phyloP scores from a whole-genome alignment of 2,329 filamentous ascomycete genomes.

The Metarhizium humberi region DNA sequence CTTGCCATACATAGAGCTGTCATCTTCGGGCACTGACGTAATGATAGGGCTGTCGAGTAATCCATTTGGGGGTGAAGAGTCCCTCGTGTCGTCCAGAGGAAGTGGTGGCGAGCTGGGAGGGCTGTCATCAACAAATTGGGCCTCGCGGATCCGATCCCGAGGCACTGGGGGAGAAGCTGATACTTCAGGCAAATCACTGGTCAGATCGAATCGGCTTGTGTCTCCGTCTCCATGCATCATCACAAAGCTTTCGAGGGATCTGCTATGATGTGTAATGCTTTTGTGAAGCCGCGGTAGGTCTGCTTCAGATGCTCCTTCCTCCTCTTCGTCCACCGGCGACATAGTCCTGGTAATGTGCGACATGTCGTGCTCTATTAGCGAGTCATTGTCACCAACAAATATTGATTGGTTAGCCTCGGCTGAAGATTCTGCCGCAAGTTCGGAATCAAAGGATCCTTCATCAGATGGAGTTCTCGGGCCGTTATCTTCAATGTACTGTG shows the following conservation, averaged over 20 bases:
- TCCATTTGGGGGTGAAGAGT: constrained; percentile 22
- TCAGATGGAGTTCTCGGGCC: not conserved
- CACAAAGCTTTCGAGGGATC: constrained; percentile 27
- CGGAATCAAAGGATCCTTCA: not conserved
- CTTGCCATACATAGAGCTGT: constrained; percentile 26
- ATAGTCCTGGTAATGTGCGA: constrained; percentile 9
- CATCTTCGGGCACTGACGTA: constrained; percentile 29
- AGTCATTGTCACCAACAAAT: not conserved
- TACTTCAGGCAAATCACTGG: constrained; percentile 33
- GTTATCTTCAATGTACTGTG: not conserved
- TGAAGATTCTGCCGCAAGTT: constrained; percentile 1
- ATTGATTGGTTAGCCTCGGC: not conserved
- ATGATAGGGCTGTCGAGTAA: constrained; percentile 37
- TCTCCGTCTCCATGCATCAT: constrained; percentile 26
- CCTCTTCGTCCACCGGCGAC: constrained; percentile 8
- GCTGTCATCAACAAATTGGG: constrained; percentile 29
- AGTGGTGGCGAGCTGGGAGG: constrained; percentile 40
- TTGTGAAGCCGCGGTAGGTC: constrained; percentile 27
- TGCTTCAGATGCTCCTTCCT: constrained; percentile 19
- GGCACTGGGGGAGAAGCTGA: constrained; percentile 32
- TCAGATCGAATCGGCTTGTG: constrained; percentile 29
- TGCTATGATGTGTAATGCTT: constrained; percentile 20
- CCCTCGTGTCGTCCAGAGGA: constrained; percentile 8
- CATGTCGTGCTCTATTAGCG: constrained; percentile 6
- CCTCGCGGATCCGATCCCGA: constrained; percentile 19